phyloP scores from a whole-genome alignment of 164 flowering plant genomes.

The Berberis thunbergii region DNA sequence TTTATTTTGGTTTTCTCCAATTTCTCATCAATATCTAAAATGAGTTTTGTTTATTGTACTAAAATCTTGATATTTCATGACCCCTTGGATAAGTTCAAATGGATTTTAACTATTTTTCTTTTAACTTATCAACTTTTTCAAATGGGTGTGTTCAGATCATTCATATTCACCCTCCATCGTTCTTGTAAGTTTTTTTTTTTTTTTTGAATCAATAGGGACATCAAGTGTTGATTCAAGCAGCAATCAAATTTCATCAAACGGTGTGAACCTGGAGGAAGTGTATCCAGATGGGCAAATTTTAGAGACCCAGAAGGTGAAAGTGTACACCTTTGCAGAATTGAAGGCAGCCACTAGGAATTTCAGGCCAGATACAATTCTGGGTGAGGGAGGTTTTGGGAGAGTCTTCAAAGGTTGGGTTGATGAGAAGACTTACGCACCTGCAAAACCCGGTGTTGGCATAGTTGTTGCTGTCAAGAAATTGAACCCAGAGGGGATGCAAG shows the following conservation, averaged over 20 bases:
- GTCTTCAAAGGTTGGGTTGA: conserved; percentile 70
- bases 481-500: conserved; percentile 57
- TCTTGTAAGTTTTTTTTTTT: not conserved
- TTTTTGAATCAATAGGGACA: conserved; percentile 5
- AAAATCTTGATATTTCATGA: too few species aligned
- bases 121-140: too few species aligned
- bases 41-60: too few species aligned
- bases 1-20: not conserved
- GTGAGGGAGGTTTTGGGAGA: conserved; percentile 74
- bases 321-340: conserved; percentile 46
- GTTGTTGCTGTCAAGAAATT: conserved; percentile 66
- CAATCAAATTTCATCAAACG: not conserved
- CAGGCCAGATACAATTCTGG: conserved; percentile 41
- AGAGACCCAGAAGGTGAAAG: conserved; percentile 38
- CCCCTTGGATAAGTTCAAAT: too few species aligned
- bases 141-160: too few species aligned
- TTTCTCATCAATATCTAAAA: too few species aligned
- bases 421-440: conserved; percentile 39
- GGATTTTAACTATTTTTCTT: too few species aligned
- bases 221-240: conserved; percentile 8
- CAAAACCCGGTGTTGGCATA: conserved; percentile 39
- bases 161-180: too few species aligned
- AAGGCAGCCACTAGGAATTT: conserved; percentile 49
- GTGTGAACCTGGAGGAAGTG: conserved; percentile 23
- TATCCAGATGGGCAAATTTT: conserved; percentile 35